Conservation (phyloP, 176 grass and related monocot species). For the Calamus simplicifolius region DNA sequence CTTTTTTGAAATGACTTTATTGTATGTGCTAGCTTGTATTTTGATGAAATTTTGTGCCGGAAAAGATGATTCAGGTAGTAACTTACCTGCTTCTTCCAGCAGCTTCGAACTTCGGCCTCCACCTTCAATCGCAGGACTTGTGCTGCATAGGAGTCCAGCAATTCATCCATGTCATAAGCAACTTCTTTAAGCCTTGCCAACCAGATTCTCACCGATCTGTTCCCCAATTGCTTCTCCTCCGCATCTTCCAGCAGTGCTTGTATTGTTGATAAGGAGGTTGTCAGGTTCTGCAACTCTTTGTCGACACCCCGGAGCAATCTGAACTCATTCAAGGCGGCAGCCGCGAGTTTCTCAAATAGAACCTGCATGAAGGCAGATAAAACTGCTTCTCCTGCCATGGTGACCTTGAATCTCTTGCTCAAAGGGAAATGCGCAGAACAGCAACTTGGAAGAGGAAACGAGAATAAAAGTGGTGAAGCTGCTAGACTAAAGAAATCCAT, state of each 20-base stretch:
- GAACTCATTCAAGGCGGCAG: slow-evolving; percentile 38
- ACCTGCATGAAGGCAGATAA: slow-evolving; percentile 65
- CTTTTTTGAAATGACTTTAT: slow-evolving; percentile 23
- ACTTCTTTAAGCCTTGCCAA: slow-evolving; percentile 53
- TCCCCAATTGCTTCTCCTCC: slow-evolving; percentile 47
- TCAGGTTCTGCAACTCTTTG: slow-evolving; percentile 44
- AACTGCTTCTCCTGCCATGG: slow-evolving; percentile 35
- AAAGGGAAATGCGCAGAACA: too few species aligned
- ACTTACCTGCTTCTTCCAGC: slow-evolving; percentile 41
- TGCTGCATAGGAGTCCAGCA: slow-evolving; percentile 48
- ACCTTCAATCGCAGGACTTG: slow-evolving; percentile 31
- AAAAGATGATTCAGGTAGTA: slow-evolving; percentile 29
- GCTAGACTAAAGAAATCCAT: too few species aligned
- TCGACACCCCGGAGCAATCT: slow-evolving; percentile 18
- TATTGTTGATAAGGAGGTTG: slow-evolving; percentile 35
- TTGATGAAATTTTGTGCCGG: slow-evolving; percentile 35
- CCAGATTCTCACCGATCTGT: slow-evolving; percentile 42
- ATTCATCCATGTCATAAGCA: slow-evolving; percentile 59
- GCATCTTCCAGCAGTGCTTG: slow-evolving; percentile 68
- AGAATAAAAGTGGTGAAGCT: too few species aligned
- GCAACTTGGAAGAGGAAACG: too few species aligned
- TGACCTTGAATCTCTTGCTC: too few species aligned
- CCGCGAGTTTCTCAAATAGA: slow-evolving; percentile 57
- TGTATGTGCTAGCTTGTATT: slow-evolving; percentile 32
- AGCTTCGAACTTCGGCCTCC: slow-evolving; percentile 11